These are phyloP conservation scores for Cordyceps cateniannulata DNA, from an alignment of 2,329 filamentous ascomycete genomes.

Conservation along the genomic window DNA sequence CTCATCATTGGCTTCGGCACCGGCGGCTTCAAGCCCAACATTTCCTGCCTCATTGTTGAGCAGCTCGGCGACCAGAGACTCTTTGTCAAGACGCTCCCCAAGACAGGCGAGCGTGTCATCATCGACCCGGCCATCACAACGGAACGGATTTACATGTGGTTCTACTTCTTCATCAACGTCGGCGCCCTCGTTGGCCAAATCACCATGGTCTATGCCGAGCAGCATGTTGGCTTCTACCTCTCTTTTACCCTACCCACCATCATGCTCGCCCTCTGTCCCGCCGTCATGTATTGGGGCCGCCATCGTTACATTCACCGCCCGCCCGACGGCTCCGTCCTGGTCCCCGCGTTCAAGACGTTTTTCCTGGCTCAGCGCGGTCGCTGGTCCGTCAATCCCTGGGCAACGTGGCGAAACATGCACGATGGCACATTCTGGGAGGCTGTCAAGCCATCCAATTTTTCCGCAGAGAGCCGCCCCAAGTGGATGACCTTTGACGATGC, in stretches of 20 bases:
- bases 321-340: slow-evolving; percentile 61
- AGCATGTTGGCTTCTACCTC: slow-evolving; percentile 70
- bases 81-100: slow-evolving; percentile 41
- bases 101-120: slow-evolving; percentile 55
- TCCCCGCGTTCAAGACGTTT: slow-evolving; percentile 56
- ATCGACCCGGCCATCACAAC: slow-evolving; percentile 58
- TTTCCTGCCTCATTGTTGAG: slow-evolving; percentile 61
- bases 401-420: slow-evolving; percentile 52
- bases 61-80: slow-evolving; percentile 53
- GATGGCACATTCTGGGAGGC: slow-evolving; percentile 56
- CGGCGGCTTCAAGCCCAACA: slow-evolving; percentile 70
- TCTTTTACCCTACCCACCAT: slow-evolving; percentile 62
- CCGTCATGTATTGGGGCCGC: slow-evolving; percentile 54
- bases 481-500: slow-evolving; percentile 78
- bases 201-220: slow-evolving; percentile 65
- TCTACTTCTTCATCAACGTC: slow-evolving; percentile 67
- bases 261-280: slow-evolving; percentile 56
- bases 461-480: slow-evolving; percentile 43
- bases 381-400: slow-evolving; percentile 60
- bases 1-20: slow-evolving; percentile 53
- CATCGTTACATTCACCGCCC: slow-evolving; percentile 51
- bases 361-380: slow-evolving; percentile 59
- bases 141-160: slow-evolving; percentile 60
- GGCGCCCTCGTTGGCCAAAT: slow-evolving; percentile 59
- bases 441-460: slow-evolving; percentile 61